phyloP scores from a whole-genome alignment of 2,329 filamentous ascomycete species.

The Aspergillus hiratsukae region DNA sequence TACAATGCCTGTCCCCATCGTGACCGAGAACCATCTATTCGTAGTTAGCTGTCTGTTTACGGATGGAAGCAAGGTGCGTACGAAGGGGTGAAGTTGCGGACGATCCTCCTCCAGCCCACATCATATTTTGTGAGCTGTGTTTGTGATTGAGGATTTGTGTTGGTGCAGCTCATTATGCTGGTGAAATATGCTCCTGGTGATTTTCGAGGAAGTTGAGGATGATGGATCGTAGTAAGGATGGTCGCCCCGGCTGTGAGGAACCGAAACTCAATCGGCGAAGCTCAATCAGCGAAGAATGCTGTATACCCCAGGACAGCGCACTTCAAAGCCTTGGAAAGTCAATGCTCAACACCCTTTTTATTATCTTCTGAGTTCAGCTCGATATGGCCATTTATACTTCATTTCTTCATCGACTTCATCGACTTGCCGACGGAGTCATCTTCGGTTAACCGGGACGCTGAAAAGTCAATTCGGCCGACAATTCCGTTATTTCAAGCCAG shows the following conservation, averaged over 20 bases:
- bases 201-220: not conserved
- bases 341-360: not conserved
- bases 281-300: not conserved
- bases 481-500: not conserved
- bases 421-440: not conserved
- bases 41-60: not conserved
- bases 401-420: not conserved
- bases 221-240: not conserved
- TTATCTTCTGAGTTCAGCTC: not conserved
- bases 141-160: not conserved
- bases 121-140: constrained; percentile 28
- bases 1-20: constrained; percentile 42
- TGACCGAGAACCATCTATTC: constrained; percentile 39
- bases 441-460: not conserved
- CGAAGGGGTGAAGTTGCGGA: constrained; percentile 44
- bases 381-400: not conserved
- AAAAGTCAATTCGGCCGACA: not conserved
- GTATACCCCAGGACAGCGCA: not conserved
- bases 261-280: too few species aligned
- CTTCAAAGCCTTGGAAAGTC: not conserved
- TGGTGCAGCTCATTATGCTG: not conserved
- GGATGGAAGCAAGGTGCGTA: constrained; percentile 11
- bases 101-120: constrained; percentile 32
- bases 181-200: not conserved
- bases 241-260: not conserved